These are phyloP conservation scores for Dactylellina cionopaga DNA, from an alignment of 2,329 filamentous ascomycete genomes.

Conservation along the genomic window DNA sequence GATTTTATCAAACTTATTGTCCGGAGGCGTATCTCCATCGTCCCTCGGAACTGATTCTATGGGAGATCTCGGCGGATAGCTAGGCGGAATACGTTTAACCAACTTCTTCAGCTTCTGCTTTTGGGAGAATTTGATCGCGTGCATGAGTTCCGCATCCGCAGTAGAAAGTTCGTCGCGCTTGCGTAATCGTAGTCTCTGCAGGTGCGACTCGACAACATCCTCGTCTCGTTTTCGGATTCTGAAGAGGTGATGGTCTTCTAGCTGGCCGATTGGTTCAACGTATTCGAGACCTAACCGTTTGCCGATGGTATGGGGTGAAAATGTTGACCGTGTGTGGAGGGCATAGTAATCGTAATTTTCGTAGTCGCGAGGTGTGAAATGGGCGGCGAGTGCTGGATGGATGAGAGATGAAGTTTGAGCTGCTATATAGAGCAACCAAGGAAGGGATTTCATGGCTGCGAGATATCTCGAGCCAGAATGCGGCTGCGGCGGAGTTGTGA, in stretches of 20 bases:
- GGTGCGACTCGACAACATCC: conserved; percentile 69
- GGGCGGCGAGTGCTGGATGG: conserved; percentile 51
- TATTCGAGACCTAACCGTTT: conserved; percentile 77
- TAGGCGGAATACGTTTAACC: conserved; percentile 68
- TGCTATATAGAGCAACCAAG: conserved; percentile 33
- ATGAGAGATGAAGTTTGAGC: conserved; percentile 33
- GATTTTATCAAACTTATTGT: conserved; percentile 22
- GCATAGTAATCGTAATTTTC: conserved; percentile 90
- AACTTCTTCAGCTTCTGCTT: conserved; percentile 76
- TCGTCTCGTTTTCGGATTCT: conserved; percentile 72
- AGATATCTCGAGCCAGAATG: conserved; percentile 5
- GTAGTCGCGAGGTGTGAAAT: conserved; percentile 72
- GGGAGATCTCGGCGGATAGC: conserved; percentile 42
- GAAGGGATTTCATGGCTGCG: conserved; percentile 41
- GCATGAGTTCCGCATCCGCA: conserved; percentile 70
- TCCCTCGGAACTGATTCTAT: too few relatives aligned
- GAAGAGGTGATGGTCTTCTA: conserved; percentile 86
- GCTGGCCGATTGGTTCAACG: conserved; percentile 81
- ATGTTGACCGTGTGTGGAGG: conserved; percentile 76
- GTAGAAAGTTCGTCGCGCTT: conserved; percentile 58
- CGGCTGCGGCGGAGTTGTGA: background rate
- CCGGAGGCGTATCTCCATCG: background rate
- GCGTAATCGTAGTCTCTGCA: conserved; percentile 69
- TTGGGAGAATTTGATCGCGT: conserved; percentile 78
- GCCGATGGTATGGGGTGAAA: conserved; percentile 76